These are phyloP conservation scores for Solanum piurae DNA, from an alignment of 257 asterid genomes.

Conservation along the genomic window DNA sequence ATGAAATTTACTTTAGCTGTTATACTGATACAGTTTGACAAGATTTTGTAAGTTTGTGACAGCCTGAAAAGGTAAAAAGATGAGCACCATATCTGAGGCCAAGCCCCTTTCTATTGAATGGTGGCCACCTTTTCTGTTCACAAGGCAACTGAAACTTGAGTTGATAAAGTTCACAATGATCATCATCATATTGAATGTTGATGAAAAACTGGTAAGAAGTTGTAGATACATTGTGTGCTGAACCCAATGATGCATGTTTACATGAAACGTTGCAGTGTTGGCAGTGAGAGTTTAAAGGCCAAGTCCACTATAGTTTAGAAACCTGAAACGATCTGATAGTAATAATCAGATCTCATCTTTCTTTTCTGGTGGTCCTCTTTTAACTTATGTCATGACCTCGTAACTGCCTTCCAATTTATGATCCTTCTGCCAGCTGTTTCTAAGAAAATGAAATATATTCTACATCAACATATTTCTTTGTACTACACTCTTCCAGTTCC, in stretches of 20 bases:
- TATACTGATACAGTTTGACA: background rate
- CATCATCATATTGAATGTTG: background rate
- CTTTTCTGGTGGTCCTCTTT: conserved; percentile 27
- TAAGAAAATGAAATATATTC: background rate
- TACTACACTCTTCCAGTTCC: background rate
- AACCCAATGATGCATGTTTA: background rate
- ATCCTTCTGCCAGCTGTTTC: conserved; percentile 27
- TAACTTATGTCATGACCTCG: conserved; percentile 14
- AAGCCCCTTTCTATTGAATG: background rate
- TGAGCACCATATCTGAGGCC: background rate
- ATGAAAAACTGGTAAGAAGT: background rate
- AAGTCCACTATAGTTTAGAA: background rate
- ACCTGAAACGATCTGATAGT: background rate
- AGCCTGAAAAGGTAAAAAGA: background rate
- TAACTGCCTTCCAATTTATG: conserved; percentile 24
- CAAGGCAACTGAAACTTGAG: background rate
- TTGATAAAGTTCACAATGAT: background rate
- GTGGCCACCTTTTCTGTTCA: background rate
- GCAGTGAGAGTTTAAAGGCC: background rate
- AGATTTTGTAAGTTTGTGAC: background rate
- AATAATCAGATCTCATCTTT: background rate
- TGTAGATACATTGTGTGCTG: background rate
- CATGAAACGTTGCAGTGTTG: background rate
- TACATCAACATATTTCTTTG: background rate
- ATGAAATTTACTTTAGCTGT: background rate